These are phyloP conservation scores for Fraxinus nigra DNA, from an alignment of 305 asterid genomes.

Conservation along the genomic window DNA sequence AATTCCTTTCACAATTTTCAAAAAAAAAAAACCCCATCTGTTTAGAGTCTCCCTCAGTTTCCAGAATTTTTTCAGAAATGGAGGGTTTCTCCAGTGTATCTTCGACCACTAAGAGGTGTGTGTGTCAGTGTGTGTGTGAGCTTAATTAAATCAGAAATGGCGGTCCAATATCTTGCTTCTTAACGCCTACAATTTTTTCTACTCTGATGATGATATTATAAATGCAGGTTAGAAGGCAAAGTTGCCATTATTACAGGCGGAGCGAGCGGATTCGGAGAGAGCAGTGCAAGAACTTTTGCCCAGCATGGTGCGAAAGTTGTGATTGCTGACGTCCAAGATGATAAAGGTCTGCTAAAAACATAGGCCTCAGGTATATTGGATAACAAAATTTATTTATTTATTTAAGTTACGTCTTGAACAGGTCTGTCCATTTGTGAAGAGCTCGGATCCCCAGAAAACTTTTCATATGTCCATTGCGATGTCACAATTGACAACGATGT, in stretches of 20 bases:
- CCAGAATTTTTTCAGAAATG: background rate
- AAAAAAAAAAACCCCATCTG: background rate
- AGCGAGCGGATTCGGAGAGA: background rate
- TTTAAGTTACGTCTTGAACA: background rate
- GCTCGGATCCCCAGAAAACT: slow-evolving; percentile 28
- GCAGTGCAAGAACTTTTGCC: background rate
- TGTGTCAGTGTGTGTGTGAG: no score
- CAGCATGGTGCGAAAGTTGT: background rate
- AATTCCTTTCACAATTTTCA: background rate
- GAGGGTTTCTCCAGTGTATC: background rate
- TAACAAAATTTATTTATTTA: no score
- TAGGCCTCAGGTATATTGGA: background rate
- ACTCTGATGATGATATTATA: no score
- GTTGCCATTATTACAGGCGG: background rate
- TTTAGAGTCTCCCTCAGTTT: background rate
- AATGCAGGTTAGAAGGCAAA: background rate
- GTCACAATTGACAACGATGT: slow-evolving; percentile 56
- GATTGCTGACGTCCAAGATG: background rate
- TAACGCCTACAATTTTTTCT: no score
- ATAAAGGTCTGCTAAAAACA: background rate
- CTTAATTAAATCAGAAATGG: no score
- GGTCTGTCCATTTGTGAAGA: slow-evolving; percentile 36
- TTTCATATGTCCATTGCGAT: slow-evolving; percentile 58
- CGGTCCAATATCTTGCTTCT: no score
- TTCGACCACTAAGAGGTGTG: background rate